phyloP scores from a whole-genome alignment of 305 asterid genomes.

The Rubia tinctorum region DNA sequence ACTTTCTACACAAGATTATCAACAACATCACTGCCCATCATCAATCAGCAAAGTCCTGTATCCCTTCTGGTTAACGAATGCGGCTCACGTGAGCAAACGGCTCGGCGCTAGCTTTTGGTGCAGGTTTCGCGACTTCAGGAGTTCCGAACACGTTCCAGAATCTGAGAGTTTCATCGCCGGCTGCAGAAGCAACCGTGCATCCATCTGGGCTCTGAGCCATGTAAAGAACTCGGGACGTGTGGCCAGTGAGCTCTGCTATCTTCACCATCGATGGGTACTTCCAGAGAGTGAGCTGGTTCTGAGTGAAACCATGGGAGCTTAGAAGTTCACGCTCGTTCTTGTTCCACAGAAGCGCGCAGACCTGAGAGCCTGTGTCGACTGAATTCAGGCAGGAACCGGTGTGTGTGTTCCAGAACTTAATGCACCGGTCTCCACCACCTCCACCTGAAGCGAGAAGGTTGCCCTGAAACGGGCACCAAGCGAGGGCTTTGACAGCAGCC shows the following conservation, averaged over 20 bases:
- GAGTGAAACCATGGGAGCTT: slow-evolving; percentile 83
- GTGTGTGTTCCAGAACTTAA: slow-evolving; percentile 86
- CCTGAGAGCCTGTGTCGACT: slow-evolving; percentile 87
- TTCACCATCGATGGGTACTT: slow-evolving; percentile 93
- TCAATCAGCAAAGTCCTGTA: too few species aligned
- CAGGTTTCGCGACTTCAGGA: slow-evolving; percentile 65
- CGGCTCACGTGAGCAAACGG: slow-evolving; percentile 58
- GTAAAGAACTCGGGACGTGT: slow-evolving; percentile 81
- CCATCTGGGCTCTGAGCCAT: slow-evolving; percentile 97
- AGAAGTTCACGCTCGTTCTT: slow-evolving; percentile 80
- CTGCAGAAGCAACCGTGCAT: slow-evolving; percentile 85
- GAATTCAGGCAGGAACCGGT: slow-evolving; percentile 93
- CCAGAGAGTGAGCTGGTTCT: slow-evolving; percentile 94
- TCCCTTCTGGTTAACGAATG: slow-evolving; percentile 34
- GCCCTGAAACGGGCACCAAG: slow-evolving; percentile 94
- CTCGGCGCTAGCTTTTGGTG: slow-evolving; percentile 38
- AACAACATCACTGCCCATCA: neutral
- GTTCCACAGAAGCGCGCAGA: slow-evolving; percentile 86
- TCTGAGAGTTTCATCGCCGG: slow-evolving; percentile 80
- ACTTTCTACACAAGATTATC: neutral
- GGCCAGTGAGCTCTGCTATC: slow-evolving; percentile 86
- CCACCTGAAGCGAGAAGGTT: slow-evolving; percentile 82
- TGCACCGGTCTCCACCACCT: slow-evolving; percentile 73
- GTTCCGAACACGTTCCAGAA: slow-evolving; percentile 84
- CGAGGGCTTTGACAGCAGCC: slow-evolving; percentile 89